Evolutionary conservation across 73 alveolate genomes (phyloP), one percentile per base, ranked within the genome.

Genomic region (Stentor roeselii): DNA sequence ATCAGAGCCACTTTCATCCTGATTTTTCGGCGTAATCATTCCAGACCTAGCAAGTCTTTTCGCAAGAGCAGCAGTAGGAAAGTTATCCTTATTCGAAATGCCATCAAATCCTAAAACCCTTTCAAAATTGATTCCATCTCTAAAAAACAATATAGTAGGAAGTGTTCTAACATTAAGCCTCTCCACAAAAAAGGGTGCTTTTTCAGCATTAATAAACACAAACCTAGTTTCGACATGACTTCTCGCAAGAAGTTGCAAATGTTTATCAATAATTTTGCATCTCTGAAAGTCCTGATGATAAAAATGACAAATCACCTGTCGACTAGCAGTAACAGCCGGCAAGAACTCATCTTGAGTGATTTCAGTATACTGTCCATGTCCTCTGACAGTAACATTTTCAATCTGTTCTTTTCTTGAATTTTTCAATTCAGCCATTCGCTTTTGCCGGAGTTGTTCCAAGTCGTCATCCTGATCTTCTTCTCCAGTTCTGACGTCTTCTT

Each of bases 221-320:
- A 97, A 97, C 83, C 86, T 90, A 84, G 98, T 88, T 87, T 97
- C 99, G 34, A 93, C 87, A 89, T 97, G 99, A 32, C 78, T 78
- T 67, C 89, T 88, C 4, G 99, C 98, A 58, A 97, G 92, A 82
- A 90, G 87, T 82, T 92, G 87, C 78, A 97, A 78, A 86, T 97
- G 99, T 87, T 90, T 90, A 83, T 97, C 99, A 40, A 96, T 91
- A 59, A 97, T 93, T 90, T 96, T 97, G 91, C 99, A 97, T 92
- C 99, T 91, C 90, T 94, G 98, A 76, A 97, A 97, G 87, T 97
- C 99, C 32, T 93, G 93, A 86, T 97, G 99, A 83, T 94, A 97
- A 93, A 96, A 97, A 86, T 97, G 99, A 82, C 98, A 95, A 36
- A 97, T 95, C 3, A 92, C 98, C 82, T 86, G 86, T 76, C 93